Percentiles rank a stretch among this genome's conserved stretches.
Conservation (phyloP, 2,329 filamentous ascomycete genomes). For the Aspergillus hiratsukae region DNA sequence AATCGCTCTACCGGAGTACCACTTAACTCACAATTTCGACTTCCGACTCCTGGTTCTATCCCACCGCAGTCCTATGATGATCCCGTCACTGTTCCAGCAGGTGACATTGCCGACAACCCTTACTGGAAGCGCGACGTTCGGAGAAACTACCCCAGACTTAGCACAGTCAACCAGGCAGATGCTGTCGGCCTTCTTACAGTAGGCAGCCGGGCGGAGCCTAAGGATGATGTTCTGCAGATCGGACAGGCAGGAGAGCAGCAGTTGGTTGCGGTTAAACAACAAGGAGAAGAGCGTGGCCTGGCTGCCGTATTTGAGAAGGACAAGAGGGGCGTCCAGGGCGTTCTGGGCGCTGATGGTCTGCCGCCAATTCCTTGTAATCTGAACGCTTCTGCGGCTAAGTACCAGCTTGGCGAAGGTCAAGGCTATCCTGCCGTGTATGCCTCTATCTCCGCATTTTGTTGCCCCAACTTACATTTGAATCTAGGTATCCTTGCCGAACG, state of each 20-base stretch:
- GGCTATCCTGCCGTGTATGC: constrained; percentile 68
- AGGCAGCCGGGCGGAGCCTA: constrained; percentile 75
- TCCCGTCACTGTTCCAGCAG: constrained; percentile 77
- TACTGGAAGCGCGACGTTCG: constrained; percentile 95
- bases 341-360: constrained; percentile 71
- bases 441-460: constrained; percentile 13
- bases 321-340: constrained; percentile 49
- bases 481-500: constrained; percentile 44
- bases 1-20: constrained; percentile 88
- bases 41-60: constrained; percentile 71
- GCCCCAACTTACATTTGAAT: constrained; percentile 17
- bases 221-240: constrained; percentile 70
- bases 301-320: constrained; percentile 69
- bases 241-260: constrained; percentile 68
- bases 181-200: constrained; percentile 79
- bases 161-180: constrained; percentile 76
- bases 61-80: constrained; percentile 73
- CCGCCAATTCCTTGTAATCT: constrained; percentile 81
- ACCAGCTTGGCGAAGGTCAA: constrained; percentile 62
- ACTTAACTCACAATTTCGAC: constrained; percentile 86
- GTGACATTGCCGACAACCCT: constrained; percentile 82
- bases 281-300: constrained; percentile 67
- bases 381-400: constrained; percentile 49
- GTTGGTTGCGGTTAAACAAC: constrained; percentile 70
- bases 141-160: constrained; percentile 74